These are phyloP conservation scores for Prosopis cineraria DNA, from an alignment of 306 rosid species.

Conservation along the genomic window DNA sequence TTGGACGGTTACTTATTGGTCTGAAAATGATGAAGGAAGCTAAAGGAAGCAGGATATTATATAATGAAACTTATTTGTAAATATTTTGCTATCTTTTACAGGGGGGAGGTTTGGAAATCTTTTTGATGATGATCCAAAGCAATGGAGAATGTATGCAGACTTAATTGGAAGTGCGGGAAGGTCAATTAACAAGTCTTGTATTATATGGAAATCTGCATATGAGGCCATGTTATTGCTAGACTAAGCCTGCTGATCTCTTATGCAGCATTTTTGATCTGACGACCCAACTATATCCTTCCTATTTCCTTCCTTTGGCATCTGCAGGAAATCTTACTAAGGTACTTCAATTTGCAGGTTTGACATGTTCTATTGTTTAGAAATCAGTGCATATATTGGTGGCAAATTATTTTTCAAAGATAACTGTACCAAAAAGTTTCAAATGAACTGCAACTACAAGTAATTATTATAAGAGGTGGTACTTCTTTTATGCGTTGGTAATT, in stretches of 20 bases:
- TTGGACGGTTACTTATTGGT: conserved; percentile 94
- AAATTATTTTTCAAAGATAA: conserved; percentile 8
- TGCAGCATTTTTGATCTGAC: conserved; percentile 95
- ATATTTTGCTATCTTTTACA: conserved; percentile 52
- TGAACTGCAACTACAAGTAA: conserved; percentile 6
- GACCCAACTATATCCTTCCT: conserved; percentile 81
- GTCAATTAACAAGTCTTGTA: conserved; percentile 45
- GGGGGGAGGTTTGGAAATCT: conserved; percentile 94
- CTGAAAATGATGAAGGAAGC: conserved; percentile 47
- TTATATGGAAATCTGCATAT: conserved; percentile 32
- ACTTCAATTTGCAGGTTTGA: conserved; percentile 25
- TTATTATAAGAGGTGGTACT: neutral
- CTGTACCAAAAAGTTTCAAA: neutral
- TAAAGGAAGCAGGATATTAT: conserved; percentile 38
- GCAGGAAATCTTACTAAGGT: conserved; percentile 94
- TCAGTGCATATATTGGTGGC: conserved; percentile 14
- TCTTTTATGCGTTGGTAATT: neutral
- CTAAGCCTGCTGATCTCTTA: conserved; percentile 27
- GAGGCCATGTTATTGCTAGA: conserved; percentile 22
- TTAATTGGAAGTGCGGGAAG: conserved; percentile 99
- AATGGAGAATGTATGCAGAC: conserved; percentile 98
- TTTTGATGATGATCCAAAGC: conserved; percentile 96
- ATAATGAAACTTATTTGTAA: conserved; percentile 31
- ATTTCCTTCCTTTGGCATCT: conserved; percentile 92
- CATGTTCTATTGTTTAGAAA: neutral